A percentile compares a stretch with the other conserved stretches of the same genome.
Evolutionary conservation across 1,284 basidiomycete species (phyloP).

Genomic region (Volvariella surrecta): DNA sequence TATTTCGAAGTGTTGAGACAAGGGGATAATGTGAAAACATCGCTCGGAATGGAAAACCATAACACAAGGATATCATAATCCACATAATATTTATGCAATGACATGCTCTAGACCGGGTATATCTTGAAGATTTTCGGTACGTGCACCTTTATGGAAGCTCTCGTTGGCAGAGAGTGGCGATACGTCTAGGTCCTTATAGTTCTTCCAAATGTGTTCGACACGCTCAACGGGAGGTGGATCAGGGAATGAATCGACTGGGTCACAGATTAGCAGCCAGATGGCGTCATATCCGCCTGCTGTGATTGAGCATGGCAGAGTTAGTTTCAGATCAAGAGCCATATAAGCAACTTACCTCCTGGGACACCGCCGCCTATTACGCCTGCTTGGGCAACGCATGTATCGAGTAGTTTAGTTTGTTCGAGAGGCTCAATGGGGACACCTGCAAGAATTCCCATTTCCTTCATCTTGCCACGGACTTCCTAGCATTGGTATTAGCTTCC

Average conservation of each 20-base stretch:
- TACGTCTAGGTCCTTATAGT: conserved; percentile 67
- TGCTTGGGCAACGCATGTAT: conserved; percentile 66
- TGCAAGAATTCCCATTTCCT: conserved; percentile 75
- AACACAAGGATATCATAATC: conserved; percentile 8
- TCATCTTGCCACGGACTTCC: conserved; percentile 79
- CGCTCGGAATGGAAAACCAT: too few relatives aligned
- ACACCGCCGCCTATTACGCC: conserved; percentile 95
- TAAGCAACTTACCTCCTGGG: conserved; percentile 71
- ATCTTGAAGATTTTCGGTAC: conserved; percentile 50
- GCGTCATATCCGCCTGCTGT: conserved; percentile 96
- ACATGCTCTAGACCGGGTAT: conserved; percentile 56
- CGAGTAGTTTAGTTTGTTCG: conserved; percentile 84
- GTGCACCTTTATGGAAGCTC: conserved; percentile 65
- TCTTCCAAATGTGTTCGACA: conserved; percentile 70
- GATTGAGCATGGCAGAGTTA: conserved; percentile 6
- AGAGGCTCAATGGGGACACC: conserved; percentile 88
- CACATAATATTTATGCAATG: conserved; percentile 15
- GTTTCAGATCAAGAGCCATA: conserved; percentile 2
- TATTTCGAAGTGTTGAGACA: too few relatives aligned
- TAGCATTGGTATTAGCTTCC: conserved; percentile 20
- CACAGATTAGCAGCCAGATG: conserved; percentile 83
- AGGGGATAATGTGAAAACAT: too few relatives aligned
- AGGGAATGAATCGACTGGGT: conserved; percentile 40
- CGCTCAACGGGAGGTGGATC: conserved; percentile 34
- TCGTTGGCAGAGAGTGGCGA: conserved; percentile 76